phyloP scores from a whole-genome alignment of 345 rosid species.

The Rhodomyrtus tomentosa region DNA sequence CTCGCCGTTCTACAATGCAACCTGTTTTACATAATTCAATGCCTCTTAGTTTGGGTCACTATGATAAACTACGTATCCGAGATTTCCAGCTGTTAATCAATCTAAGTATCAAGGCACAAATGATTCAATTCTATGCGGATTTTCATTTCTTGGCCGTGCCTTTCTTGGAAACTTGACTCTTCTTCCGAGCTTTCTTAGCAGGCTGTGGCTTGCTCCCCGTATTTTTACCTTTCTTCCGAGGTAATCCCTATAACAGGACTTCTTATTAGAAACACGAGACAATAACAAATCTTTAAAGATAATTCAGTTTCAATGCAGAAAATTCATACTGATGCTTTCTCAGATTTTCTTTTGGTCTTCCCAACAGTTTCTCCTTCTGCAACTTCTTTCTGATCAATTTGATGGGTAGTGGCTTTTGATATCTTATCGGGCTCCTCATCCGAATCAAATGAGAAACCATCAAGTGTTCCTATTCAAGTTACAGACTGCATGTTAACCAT shows the following conservation, averaged over 20 bases:
- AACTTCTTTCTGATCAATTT: constrained; percentile 40
- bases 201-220: constrained; percentile 49
- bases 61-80: neutral
- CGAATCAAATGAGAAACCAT: constrained; percentile 70
- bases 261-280: neutral
- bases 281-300: neutral
- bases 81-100: neutral
- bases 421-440: constrained; percentile 74
- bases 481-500: neutral
- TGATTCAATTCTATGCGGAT: neutral
- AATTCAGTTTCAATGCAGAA: neutral
- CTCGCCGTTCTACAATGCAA: neutral
- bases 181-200: constrained; percentile 50
- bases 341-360: constrained; percentile 50
- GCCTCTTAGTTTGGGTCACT: neutral
- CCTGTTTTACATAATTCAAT: neutral
- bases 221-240: constrained; percentile 46
- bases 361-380: constrained; percentile 31
- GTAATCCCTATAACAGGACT: constrained; percentile 17
- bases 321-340: constrained; percentile 45
- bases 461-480: constrained; percentile 56
- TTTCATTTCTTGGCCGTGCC: constrained; percentile 24
- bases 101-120: neutral
- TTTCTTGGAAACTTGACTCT: constrained; percentile 32
- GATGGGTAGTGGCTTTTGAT: constrained; percentile 30